Evolutionary conservation across 345 rosid genomes (phyloP), one percentile per base, ranked within the genome.

Genomic region (Euphorbia tirucalli): DNA sequence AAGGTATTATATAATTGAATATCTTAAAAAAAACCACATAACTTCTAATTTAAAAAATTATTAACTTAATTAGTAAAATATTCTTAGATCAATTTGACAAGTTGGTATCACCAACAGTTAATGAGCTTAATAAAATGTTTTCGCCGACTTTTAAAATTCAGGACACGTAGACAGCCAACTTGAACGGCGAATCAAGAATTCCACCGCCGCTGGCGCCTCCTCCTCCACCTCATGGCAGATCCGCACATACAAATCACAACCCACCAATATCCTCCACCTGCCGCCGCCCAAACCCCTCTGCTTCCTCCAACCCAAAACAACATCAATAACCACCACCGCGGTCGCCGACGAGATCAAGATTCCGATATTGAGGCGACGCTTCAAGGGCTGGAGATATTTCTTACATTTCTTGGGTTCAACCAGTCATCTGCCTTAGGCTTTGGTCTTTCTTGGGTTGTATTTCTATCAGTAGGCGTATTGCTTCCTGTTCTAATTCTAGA

Each of bases 401-500:
- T 93, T 32, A 72, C 80, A 1, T 66, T 87, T 46, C 86, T 93
- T 16, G 98, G 98, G 28, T 93, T 91, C 81, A 82, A 77, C 37
- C 96, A 90, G 49, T 81, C 87, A 32, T 86, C 96, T 22, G 63
- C 61, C 13, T 66, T 56, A 48, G 79, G 91, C 18, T 82, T 81
- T 25, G 70, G 71, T 9, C 67, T 93, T 66, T 86, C 97, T 3
- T 91, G 96, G 98, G 35, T 78, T 11, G 88, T 76, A 18, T 91
- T 93, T 73, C 0, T 80, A 5, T 22, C 78, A n/a, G 67, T 89
- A 0, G 98, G 97, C 5, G 82, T 89, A 24, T 71, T 75, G 69
- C 31, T 91, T 68, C 98, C 98, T 7, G 87, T 89, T 44, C 60
- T 77, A n/a, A 83, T 86, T 18, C 76, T 93, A 35, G 97, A 88